A percentile compares a stretch with the other conserved stretches of the same genome.
Evolutionary conservation across 2,329 filamentous ascomycete genomes (phyloP).

Genomic region (Aspergillus texensis): DNA sequence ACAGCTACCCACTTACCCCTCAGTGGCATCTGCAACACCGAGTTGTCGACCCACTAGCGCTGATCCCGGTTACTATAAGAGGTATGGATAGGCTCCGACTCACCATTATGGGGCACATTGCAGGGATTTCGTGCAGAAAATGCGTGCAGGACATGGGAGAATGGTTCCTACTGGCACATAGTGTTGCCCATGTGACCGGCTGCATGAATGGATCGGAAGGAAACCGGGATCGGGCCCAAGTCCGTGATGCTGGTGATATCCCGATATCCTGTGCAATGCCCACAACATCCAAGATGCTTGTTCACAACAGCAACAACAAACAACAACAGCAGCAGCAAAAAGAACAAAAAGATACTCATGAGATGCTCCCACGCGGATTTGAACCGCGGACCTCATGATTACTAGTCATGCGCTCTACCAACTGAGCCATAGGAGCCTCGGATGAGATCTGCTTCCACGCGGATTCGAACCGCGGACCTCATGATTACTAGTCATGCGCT

Average conservation of each 20-base stretch:
- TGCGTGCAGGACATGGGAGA: neutral
- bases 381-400: slow-evolving; percentile 4
- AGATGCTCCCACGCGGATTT: slow-evolving; percentile 1
- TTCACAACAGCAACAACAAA: neutral
- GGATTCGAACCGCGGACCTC: slow-evolving; percentile 13
- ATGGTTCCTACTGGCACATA: neutral
- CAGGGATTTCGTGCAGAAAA: neutral
- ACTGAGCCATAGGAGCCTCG: slow-evolving; percentile 1
- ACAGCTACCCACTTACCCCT: neutral
- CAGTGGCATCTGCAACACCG: neutral
- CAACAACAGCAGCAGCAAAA: neutral
- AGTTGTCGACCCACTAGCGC: neutral
- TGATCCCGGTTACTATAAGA: neutral
- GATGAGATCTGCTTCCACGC: slow-evolving; percentile 7
- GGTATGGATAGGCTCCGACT: neutral
- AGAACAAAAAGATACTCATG: neutral
- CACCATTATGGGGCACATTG: neutral
- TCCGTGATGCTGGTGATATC: neutral
- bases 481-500: slow-evolving; percentile 3
- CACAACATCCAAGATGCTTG: neutral
- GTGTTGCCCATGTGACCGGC: neutral
- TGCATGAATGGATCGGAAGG: neutral
- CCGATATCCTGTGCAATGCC: neutral
- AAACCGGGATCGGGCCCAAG: neutral
- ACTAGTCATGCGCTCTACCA: slow-evolving; percentile 6